Evolutionary conservation across 2,329 filamentous ascomycete species (phyloP).

Genomic region (Simplicillium aogashimaense): DNA sequence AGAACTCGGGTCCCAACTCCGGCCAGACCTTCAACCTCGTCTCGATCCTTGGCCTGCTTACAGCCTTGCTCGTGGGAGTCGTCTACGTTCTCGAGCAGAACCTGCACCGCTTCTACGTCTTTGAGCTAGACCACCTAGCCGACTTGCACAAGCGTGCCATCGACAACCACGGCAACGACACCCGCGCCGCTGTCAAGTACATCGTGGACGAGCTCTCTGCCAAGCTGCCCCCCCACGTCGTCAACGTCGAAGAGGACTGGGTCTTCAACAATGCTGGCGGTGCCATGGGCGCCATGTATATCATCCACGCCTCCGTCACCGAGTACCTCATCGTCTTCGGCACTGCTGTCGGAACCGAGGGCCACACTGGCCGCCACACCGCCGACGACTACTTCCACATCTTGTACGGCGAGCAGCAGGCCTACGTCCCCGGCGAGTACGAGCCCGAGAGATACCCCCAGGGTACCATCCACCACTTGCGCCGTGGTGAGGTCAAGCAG

Average conservation of each 20-base stretch:
- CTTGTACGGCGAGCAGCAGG: conserved; percentile 65
- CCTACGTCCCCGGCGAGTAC: conserved; percentile 61
- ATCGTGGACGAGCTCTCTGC: conserved; percentile 58
- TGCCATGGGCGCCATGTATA: conserved; percentile 86
- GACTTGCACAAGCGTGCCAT: conserved; percentile 58
- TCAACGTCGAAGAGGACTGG: conserved; percentile 73
- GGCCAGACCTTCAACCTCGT: neutral
- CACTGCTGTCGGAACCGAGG: conserved; percentile 74
- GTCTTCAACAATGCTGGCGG: conserved; percentile 88
- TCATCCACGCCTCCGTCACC: conserved; percentile 81
- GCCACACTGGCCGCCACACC: conserved; percentile 79
- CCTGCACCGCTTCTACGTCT: conserved; percentile 63
- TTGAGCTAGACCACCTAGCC: conserved; percentile 58
- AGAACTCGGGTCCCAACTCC: conserved; percentile 1
- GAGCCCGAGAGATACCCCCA: conserved; percentile 59
- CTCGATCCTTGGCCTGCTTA: conserved; percentile 37
- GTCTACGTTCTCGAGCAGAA: conserved; percentile 45
- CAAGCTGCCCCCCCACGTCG: conserved; percentile 41
- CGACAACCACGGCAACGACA: conserved; percentile 64
- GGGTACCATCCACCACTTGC: conserved; percentile 63
- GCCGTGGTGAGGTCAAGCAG: conserved; percentile 65
- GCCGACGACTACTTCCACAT: conserved; percentile 95
- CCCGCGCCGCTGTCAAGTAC: conserved; percentile 53
- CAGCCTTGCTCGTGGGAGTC: conserved; percentile 43
- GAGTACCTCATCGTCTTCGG: conserved; percentile 90